A percentile compares a stretch with the other conserved stretches of the same genome.
phyloP scores from a whole-genome alignment of 805 yeast species.

The Lachancea lanzarotensis region DNA sequence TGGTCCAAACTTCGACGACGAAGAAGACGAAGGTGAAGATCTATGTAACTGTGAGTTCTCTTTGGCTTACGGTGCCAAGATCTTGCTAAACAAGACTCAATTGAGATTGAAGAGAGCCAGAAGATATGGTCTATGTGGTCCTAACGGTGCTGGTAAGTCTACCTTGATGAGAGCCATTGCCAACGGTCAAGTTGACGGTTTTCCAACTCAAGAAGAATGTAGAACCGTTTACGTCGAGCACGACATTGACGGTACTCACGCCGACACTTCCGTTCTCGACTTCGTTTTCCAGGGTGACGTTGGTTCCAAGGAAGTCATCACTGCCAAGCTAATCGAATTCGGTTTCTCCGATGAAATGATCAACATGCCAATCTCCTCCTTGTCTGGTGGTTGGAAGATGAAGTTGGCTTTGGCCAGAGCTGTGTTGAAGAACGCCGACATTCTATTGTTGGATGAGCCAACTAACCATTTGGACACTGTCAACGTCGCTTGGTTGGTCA shows the following conservation, averaged over 20 bases:
- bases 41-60: conserved; percentile 99
- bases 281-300: conserved; percentile 76
- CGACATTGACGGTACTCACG: conserved; percentile 97
- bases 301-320: conserved; percentile 67
- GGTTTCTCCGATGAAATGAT: conserved; percentile 92
- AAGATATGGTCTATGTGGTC: conserved; percentile 99
- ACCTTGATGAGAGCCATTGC: conserved; percentile 97
- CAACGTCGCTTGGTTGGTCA: conserved; percentile 98
- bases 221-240: conserved; percentile 99
- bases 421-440: conserved; percentile 96
- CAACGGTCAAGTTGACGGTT: conserved; percentile 98
- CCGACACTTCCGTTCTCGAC: conserved; percentile 89
- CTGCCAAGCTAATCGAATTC: conserved; percentile 77
- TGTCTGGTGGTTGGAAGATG: conserved; percentile 99
- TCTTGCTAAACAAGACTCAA: conserved; percentile 98
- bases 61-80: conserved; percentile 99
- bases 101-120: conserved; percentile 98
- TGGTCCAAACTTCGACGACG: conserved; percentile 93
- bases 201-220: conserved; percentile 99
- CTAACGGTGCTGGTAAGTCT: conserved; percentile 99
- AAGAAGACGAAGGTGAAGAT: conserved; percentile 98
- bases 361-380: conserved; percentile 86
- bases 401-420: conserved; percentile 99
- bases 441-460: conserved; percentile 97
- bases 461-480: conserved; percentile 99